Conservation (phyloP, 192 early-diverging fungal genomes). For the Coemansia sp. region DNA sequence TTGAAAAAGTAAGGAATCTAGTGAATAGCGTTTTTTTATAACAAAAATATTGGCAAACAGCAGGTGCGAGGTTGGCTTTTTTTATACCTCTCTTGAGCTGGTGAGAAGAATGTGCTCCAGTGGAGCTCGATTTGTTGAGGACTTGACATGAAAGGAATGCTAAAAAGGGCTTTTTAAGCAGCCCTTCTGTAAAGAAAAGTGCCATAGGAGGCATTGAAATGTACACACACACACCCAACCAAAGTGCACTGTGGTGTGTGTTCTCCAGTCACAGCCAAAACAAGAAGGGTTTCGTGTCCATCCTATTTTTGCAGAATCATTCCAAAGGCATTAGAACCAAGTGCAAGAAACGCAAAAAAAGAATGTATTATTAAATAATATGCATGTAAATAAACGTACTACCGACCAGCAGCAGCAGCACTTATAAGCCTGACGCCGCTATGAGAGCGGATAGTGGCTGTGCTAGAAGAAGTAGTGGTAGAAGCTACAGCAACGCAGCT, state of each 20-base stretch:
- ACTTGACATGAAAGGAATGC: background rate
- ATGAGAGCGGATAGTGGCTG: background rate
- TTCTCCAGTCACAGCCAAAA: background rate
- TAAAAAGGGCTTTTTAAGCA: background rate
- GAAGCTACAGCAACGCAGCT: constrained; percentile 2
- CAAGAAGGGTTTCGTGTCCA: background rate
- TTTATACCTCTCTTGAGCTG: background rate
- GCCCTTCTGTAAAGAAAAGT: background rate
- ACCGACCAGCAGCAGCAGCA: background rate
- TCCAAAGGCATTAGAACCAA: no score
- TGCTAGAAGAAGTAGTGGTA: background rate
- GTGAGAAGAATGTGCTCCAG: background rate
- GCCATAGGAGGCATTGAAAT: background rate
- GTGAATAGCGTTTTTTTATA: background rate
- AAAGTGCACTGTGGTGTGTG: background rate
- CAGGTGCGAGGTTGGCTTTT: background rate
- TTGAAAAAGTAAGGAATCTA: background rate
- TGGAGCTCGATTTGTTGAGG: background rate
- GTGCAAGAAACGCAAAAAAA: no score
- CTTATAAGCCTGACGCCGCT: background rate
- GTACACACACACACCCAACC: background rate
- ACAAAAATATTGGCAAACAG: background rate
- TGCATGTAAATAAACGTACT: background rate
- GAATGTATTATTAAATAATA: background rate
- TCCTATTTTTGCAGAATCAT: background rate